phyloP scores from a whole-genome alignment of 1,284 basidiomycete species.

The Fomes fomentarius region DNA sequence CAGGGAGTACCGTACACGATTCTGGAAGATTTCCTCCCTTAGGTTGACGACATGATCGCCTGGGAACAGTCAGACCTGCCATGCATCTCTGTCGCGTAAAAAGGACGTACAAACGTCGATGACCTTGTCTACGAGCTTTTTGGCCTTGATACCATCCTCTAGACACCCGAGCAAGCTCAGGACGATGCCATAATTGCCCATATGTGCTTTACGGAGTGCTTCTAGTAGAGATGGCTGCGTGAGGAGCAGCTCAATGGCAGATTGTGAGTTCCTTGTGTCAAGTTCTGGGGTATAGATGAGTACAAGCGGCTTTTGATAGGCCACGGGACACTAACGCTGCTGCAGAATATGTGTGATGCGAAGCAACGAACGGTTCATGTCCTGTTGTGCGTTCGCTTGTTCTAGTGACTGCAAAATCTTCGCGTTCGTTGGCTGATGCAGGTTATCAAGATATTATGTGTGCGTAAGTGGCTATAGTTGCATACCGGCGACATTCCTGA shows the following conservation, averaged over 20 bases:
- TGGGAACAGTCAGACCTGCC: slow-evolving; percentile 33
- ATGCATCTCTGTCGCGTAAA: not conserved
- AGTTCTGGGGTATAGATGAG: slow-evolving; percentile 46
- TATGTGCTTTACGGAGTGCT: slow-evolving; percentile 82
- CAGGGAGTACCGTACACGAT: slow-evolving; percentile 85
- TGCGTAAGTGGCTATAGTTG: not conserved
- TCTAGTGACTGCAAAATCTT: slow-evolving; percentile 66
- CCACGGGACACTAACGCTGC: slow-evolving; percentile 52
- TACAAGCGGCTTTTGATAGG: not conserved
- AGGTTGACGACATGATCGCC: slow-evolving; percentile 90
- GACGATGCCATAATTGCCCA: slow-evolving; percentile 90
- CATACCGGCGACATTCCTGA: slow-evolving; percentile 16
- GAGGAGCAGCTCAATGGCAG: slow-evolving; percentile 84
- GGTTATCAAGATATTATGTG: not conserved
- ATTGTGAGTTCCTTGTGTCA: slow-evolving; percentile 63
- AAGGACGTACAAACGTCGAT: slow-evolving; percentile 82
- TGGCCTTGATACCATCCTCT: slow-evolving; percentile 81
- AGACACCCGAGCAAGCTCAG: slow-evolving; percentile 88
- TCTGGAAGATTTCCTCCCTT: slow-evolving; percentile 84
- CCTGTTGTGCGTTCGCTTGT: slow-evolving; percentile 84
- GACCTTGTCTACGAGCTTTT: slow-evolving; percentile 85
- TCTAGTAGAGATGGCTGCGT: slow-evolving; percentile 81
- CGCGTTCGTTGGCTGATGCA: slow-evolving; percentile 53
- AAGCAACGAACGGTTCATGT: slow-evolving; percentile 80
- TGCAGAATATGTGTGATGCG: slow-evolving; percentile 86